Evolutionary conservation across 352 stramenopile species (phyloP).

Genomic region (Phytopythium boreale): DNA sequence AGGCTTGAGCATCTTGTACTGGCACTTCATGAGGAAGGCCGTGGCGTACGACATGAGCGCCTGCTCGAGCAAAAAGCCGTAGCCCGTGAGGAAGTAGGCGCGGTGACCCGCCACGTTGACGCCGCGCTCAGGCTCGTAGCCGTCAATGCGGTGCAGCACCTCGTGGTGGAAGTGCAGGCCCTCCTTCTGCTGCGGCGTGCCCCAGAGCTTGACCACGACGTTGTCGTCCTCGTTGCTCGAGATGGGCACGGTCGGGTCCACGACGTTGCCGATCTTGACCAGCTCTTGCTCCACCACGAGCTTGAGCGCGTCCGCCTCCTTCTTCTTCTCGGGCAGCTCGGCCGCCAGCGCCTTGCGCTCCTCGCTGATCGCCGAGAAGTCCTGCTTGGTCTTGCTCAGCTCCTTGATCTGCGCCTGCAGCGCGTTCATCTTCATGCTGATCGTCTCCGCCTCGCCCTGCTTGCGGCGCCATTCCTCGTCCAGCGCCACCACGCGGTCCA

Average conservation of each 20-base stretch:
- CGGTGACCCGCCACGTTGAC: conserved; percentile 96
- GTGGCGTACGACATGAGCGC: conserved; percentile 99
- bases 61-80: conserved; percentile 98
- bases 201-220: conserved; percentile 89
- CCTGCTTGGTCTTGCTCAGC: conserved; percentile 85
- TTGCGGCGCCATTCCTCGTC: conserved; percentile 91
- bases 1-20: conserved; percentile 98
- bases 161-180: conserved; percentile 94
- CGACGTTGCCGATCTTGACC: conserved; percentile 95
- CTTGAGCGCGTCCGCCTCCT: conserved; percentile 77
- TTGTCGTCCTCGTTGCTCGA: conserved; percentile 97
- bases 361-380: conserved; percentile 78
- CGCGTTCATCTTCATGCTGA: conserved; percentile 86
- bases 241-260: conserved; percentile 95
- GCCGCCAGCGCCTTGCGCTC: conserved; percentile 75
- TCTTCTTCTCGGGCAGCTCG: conserved; percentile 72
- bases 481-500: conserved; percentile 94
- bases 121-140: conserved; percentile 97
- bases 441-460: conserved; percentile 80
- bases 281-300: conserved; percentile 73
- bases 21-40: conserved; percentile 92
- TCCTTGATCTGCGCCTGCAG: conserved; percentile 87
- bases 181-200: conserved; percentile 58
- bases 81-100: conserved; percentile 99
- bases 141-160: conserved; percentile 97